Base-by-base conservation (phyloP, 768 basidiomycete genomes). In the Rhodocollybia butyracea region DNA sequence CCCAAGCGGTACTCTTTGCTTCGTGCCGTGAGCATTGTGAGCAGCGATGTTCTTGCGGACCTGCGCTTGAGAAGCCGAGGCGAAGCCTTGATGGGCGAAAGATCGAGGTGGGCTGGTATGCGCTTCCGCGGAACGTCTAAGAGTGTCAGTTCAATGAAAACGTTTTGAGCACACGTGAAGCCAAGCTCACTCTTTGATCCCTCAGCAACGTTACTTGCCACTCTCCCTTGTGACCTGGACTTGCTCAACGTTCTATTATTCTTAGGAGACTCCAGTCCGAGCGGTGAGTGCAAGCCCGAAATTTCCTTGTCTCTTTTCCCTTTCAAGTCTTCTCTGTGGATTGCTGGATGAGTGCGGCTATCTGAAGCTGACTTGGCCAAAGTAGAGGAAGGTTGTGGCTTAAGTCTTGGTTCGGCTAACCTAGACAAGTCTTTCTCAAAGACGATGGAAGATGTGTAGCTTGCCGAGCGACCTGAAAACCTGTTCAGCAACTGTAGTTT, bases 61-160 rank as follows among this genome's bases (percentile, higher is more conserved):
- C 27, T 38, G 43, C 38, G 36, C 60, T 13, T 66, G 64, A 17
- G 77, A 77, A 10, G 64, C 56, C 5, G 70, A n/a, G 79, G 79
- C 8, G 80, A 82, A n/a, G 73, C 79, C 61, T 79, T 78, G 68
- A 82, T 76, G 3, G 81, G 79, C 2, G 80, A 78, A 26, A 82
- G 68, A 55, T 78, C 77, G 27, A 62, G 61, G 36, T 71, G 53
- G 15, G 70, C 73, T 69, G 15, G 71, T 65, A 54, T 69, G 71
- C 22, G 64, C 67, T 64, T 64, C 57, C 60, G 56, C 60, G 24
- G 40, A 21, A 27, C 39, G 34, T 48, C 38, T 19, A 32, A 30
- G 41, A 12, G 26, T 39, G 38, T 51, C 41, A 46, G 30, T 47
- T 19, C 12, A 13, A n/a, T n/a, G n/a, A n/a, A 38, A 34, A 36